These are phyloP conservation scores for Collybiopsis confluens DNA, from an alignment of 768 basidiomycete species.

Conservation along the genomic window DNA sequence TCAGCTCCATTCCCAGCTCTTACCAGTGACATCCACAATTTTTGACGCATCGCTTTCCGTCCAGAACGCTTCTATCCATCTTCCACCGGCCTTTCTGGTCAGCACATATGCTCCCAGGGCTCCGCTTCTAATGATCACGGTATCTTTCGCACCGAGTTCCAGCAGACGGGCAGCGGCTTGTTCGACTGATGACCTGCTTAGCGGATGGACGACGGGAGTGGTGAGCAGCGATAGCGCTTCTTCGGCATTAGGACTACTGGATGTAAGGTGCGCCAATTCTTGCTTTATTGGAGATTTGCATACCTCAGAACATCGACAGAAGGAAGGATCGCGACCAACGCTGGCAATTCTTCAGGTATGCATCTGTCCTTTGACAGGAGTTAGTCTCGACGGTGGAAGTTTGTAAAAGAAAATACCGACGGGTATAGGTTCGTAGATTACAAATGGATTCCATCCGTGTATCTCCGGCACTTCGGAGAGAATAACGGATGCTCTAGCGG, in stretches of 20 bases:
- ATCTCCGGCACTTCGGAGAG: slow-evolving; percentile 55
- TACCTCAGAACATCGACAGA: slow-evolving; percentile 68
- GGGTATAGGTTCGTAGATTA: slow-evolving; percentile 85
- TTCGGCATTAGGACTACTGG: slow-evolving; percentile 77
- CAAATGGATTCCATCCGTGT: slow-evolving; percentile 57
- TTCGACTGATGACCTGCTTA: slow-evolving; percentile 55
- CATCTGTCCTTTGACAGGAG: slow-evolving; percentile 60
- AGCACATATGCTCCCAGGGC: slow-evolving; percentile 66
- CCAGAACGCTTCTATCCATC: slow-evolving; percentile 81
- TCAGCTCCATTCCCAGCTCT: neutral
- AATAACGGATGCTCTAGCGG: slow-evolving; percentile 61
- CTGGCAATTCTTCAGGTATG: slow-evolving; percentile 71
- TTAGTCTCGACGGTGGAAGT: neutral
- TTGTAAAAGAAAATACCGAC: slow-evolving; percentile 44
- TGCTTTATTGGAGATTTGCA: slow-evolving; percentile 1
- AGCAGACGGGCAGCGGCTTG: slow-evolving; percentile 62
- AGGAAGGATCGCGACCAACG: slow-evolving; percentile 55
- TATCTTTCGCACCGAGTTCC: slow-evolving; percentile 52
- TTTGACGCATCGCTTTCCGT: slow-evolving; percentile 33
- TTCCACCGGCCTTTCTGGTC: slow-evolving; percentile 31
- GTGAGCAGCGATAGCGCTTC: slow-evolving; percentile 73
- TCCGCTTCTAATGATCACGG: slow-evolving; percentile 74
- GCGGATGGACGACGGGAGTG: slow-evolving; percentile 30
- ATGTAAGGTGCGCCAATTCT: neutral
- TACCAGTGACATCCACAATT: slow-evolving; percentile 82